Base-by-base conservation (phyloP, 805 yeast species). In the Kuraishia hungarica region DNA sequence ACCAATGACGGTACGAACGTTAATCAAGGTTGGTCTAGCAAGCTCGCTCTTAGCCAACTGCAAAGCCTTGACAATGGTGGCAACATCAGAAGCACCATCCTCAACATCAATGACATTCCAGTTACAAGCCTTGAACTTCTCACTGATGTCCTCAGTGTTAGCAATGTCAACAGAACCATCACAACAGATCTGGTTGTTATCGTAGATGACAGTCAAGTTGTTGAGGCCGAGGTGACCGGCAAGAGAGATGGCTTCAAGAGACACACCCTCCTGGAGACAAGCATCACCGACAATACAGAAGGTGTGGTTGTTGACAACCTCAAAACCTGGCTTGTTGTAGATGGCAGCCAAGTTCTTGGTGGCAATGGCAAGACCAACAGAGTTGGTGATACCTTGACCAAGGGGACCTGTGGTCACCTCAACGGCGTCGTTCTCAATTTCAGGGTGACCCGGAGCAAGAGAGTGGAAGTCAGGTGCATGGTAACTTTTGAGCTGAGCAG, bases 371-470 rank as follows among this genome's bases (percentile, higher is more conserved):
- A 72, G 56, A 19, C 76, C 76, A 21, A 72, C 74, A 17, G 73
- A 66, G 58, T 72, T 72, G 43, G 76, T 62, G 29, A 72, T 62
- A 52, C 76, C 76, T 60, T 72, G 76, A 19, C 76, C 76, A 46
- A 72, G 57, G 19, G 75, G 71, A 39, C 75, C 75, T 13, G 75
- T 72, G 50, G 75, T 72, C 54, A 71, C 66, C 57, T 72, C 76
- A 35, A 72, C 63, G 19, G 63, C 68, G 11, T 68, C 68, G 54
- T 65, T 63, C 56, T 71, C 76, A 47, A 67, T 69, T 55, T 72
- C 76, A 17, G 76, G 76, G 56, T 72, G 76, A n/a, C 75, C 75
- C 29, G 74, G 75, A 57, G 70, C 67, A 21, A 53, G 57, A 2
- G 68, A 61, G 35, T 64, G 63, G 35, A 53, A 48, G 20, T 62